Conservation (phyloP, 768 basidiomycete species). For the Tricholoma hemisulphureum region DNA sequence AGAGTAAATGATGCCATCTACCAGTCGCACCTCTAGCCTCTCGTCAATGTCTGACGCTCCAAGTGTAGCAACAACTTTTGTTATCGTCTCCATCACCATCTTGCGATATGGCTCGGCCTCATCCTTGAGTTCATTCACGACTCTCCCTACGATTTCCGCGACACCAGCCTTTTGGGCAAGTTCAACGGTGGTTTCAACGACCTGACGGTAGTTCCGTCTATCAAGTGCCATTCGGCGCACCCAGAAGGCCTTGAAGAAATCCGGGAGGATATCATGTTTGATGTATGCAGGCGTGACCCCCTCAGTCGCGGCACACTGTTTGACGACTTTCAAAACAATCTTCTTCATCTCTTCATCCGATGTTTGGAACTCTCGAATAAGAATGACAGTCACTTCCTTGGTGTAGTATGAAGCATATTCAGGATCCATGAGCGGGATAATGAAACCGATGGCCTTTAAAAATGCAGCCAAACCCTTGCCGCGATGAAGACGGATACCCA, state of each 20-base stretch:
- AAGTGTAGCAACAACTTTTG: slow-evolving; percentile 88
- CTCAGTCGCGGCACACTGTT: slow-evolving; percentile 98
- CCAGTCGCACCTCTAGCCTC: slow-evolving; percentile 87
- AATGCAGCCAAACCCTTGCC: slow-evolving; percentile 95
- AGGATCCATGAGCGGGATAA: slow-evolving; percentile 99
- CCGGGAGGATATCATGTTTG: slow-evolving; percentile 95
- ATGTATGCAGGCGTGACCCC: slow-evolving; percentile 96
- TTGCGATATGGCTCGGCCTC: slow-evolving; percentile 91
- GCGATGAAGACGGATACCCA: slow-evolving; percentile 91
- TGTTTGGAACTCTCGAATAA: slow-evolving; percentile 97
- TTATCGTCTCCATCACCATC: slow-evolving; percentile 99
- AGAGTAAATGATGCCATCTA: slow-evolving; percentile 98
- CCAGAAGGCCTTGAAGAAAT: slow-evolving; percentile 99
- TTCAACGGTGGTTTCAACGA: slow-evolving; percentile 98
- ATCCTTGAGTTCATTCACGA: slow-evolving; percentile 89
- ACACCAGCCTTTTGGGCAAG: slow-evolving; percentile 97
- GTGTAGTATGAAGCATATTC: slow-evolving; percentile 99
- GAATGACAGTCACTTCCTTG: slow-evolving; percentile 94
- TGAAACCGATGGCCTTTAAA: slow-evolving; percentile 97
- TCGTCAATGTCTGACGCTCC: slow-evolving; percentile 99
- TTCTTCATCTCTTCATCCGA: slow-evolving; percentile 99
- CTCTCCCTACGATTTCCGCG: slow-evolving; percentile 87
- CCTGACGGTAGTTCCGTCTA: slow-evolving; percentile 92
- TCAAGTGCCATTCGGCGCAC: slow-evolving; percentile 97
- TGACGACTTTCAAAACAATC: slow-evolving; percentile 98